Evolutionary conservation across 1,284 basidiomycete species (phyloP).

Genomic region (Ceratorhiza oryzae-sativae): DNA sequence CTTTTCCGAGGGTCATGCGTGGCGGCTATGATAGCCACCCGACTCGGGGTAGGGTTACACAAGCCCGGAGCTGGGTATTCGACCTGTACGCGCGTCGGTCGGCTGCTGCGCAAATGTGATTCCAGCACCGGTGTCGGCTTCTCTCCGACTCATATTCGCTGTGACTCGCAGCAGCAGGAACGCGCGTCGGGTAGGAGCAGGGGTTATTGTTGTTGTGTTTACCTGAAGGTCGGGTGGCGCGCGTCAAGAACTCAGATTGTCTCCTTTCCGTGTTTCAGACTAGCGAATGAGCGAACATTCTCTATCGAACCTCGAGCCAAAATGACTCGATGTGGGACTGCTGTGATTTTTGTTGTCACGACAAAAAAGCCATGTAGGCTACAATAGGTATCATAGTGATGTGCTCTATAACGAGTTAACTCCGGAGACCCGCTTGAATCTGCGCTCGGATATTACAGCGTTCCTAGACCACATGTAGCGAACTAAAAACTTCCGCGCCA

Average conservation of each 20-base stretch:
- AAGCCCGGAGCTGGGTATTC: background rate
- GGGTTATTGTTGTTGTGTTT: background rate
- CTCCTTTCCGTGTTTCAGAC: constrained; percentile 8
- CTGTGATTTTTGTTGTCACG: background rate
- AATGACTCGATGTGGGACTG: background rate
- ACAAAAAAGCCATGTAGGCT: constrained; percentile 11
- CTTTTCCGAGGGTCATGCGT: constrained; percentile 1
- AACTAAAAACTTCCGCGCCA: background rate
- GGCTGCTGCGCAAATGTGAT: no score
- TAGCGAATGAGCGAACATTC: constrained; percentile 7
- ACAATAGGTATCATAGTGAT: constrained; percentile 14
- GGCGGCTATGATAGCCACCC: constrained; percentile 9
- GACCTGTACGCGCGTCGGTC: background rate
- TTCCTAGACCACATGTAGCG: constrained; percentile 3
- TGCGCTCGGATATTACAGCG: background rate
- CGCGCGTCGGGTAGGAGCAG: background rate
- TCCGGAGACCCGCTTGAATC: background rate
- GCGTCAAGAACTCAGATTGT: background rate
- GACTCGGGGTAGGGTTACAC: background rate
- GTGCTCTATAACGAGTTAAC: constrained; percentile 6
- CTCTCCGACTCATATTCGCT: background rate
- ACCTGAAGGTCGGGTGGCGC: background rate
- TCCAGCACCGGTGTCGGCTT: background rate
- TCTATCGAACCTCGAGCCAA: background rate
- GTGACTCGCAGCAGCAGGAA: constrained; percentile 17